Evolutionary conservation across 2,329 filamentous ascomycete genomes (phyloP).

Genomic region (Colletotrichum tanaceti): DNA sequence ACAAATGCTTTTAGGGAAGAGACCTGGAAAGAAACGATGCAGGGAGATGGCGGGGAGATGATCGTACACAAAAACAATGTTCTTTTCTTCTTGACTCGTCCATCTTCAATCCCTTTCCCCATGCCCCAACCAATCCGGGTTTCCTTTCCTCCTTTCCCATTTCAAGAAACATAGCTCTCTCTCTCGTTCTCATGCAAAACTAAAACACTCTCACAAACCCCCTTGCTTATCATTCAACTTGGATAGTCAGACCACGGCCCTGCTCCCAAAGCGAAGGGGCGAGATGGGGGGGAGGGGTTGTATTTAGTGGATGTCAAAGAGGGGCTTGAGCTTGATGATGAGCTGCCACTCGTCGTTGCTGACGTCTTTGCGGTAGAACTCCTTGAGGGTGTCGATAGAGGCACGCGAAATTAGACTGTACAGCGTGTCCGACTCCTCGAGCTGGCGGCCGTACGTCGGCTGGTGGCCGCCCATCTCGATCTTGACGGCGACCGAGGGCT

Average conservation of each 20-base stretch:
- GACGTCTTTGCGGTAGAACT: constrained; percentile 91
- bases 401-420: constrained; percentile 89
- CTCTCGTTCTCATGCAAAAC: background rate
- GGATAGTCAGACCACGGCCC: background rate
- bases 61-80: constrained; percentile 25
- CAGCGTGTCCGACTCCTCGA: constrained; percentile 89
- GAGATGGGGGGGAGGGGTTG: background rate
- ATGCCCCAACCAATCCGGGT: background rate
- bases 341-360: constrained; percentile 93
- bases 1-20: constrained; percentile 15
- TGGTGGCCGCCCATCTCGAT: constrained; percentile 94
- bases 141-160: background rate
- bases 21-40: constrained; percentile 9
- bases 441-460: constrained; percentile 92
- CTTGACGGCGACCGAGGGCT: constrained; percentile 97
- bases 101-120: constrained; percentile 4
- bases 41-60: background rate
- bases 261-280: background rate
- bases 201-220: background rate
- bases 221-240: background rate
- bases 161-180: background rate
- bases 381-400: constrained; percentile 95
- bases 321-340: constrained; percentile 92
- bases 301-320: constrained; percentile 85
- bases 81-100: constrained; percentile 20